Evolutionary conservation across 768 basidiomycete species (phyloP).

Genomic region (Pholiota molesta): DNA sequence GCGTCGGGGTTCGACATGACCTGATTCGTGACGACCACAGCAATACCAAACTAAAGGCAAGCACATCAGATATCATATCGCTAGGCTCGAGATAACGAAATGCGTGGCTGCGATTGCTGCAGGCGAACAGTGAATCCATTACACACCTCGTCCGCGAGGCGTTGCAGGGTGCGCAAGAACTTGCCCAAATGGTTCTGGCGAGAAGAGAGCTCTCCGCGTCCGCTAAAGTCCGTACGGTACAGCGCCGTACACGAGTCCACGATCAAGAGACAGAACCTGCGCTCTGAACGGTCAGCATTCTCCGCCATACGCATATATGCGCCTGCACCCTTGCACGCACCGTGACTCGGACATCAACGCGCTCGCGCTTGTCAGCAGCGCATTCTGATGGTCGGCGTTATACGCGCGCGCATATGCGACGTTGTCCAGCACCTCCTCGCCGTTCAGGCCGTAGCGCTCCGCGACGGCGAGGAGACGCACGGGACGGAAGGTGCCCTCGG

Average conservation of each 20-base stretch:
- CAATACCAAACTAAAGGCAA: constrained; percentile 83
- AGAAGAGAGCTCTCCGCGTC: constrained; percentile 93
- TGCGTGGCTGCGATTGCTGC: neutral
- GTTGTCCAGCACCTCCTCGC: constrained; percentile 97
- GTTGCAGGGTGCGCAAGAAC: constrained; percentile 89
- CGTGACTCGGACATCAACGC: constrained; percentile 99
- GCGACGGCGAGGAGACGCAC: constrained; percentile 93
- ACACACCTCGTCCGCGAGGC: constrained; percentile 92
- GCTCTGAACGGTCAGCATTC: neutral
- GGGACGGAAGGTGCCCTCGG: constrained; percentile 98
- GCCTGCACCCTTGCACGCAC: constrained; percentile 40
- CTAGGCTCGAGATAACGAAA: neutral
- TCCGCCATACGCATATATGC: neutral
- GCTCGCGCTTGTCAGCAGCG: constrained; percentile 87
- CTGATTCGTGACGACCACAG: constrained; percentile 97
- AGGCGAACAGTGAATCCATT: constrained; percentile 8
- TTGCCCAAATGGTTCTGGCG: constrained; percentile 96
- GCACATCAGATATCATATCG: constrained; percentile 4
- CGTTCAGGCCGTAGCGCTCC: constrained; percentile 94
- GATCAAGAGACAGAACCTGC: constrained; percentile 94
- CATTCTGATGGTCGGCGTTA: constrained; percentile 96
- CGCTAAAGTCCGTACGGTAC: constrained; percentile 94
- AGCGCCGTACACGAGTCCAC: constrained; percentile 96
- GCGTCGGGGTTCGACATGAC: constrained; percentile 99
- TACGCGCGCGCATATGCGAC: constrained; percentile 98